phyloP scores from a whole-genome alignment of 2,329 filamentous ascomycete species.

The Neonectria coccinea region DNA sequence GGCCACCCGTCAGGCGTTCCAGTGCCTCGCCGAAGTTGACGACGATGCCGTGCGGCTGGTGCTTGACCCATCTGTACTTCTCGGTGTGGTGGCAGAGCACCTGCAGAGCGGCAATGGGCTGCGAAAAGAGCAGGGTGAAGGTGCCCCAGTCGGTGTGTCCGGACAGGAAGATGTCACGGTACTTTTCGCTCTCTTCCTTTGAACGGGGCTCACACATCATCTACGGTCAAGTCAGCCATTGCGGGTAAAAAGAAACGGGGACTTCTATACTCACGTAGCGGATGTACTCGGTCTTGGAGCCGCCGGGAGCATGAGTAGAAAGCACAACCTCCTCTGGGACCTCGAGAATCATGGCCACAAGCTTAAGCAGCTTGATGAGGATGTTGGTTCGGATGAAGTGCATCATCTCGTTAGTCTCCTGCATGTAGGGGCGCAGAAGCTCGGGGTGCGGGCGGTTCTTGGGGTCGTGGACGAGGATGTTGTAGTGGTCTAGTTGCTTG shows the following conservation, averaged over 20 bases:
- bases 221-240: constrained; percentile 13
- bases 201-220: constrained; percentile 55
- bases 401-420: constrained; percentile 45
- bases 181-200: constrained; percentile 50
- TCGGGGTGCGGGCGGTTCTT: constrained; percentile 41
- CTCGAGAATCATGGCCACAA: constrained; percentile 54
- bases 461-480: constrained; percentile 38
- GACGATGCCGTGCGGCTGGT: constrained; percentile 52
- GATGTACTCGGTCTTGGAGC: constrained; percentile 53
- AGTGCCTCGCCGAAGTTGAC: constrained; percentile 53
- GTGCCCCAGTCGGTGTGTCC: constrained; percentile 58
- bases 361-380: constrained; percentile 51
- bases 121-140: constrained; percentile 54
- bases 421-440: constrained; percentile 37
- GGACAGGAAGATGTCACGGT: constrained; percentile 53
- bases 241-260: rapidly evolving
- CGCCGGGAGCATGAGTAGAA: constrained; percentile 50
- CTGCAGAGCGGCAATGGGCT: constrained; percentile 54
- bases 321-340: constrained; percentile 53
- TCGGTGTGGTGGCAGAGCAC: constrained; percentile 50
- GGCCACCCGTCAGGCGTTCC: constrained; percentile 48
- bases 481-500: constrained; percentile 34
- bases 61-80: constrained; percentile 53
- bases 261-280: constrained; percentile 45
- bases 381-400: constrained; percentile 45